phyloP scores from a whole-genome alignment of 2,329 filamentous ascomycete genomes.

The Colletotrichum eleusines region DNA sequence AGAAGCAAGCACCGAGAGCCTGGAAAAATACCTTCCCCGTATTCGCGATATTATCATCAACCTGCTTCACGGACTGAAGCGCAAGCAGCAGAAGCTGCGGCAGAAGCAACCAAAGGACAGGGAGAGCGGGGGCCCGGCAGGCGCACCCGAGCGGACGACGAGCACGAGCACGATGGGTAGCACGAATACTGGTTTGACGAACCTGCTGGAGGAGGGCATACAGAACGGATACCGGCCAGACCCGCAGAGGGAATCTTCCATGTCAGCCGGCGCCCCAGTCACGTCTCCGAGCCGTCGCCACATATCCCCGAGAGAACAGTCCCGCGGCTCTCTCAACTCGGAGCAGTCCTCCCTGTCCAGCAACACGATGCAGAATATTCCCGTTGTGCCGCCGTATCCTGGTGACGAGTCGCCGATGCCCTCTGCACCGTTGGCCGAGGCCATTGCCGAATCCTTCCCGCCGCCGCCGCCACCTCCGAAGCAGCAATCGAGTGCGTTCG shows the following conservation, averaged over 20 bases:
- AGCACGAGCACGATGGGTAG: constrained; percentile 71
- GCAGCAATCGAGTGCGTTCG: constrained; percentile 89
- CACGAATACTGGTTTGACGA: constrained; percentile 68
- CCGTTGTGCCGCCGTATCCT: constrained; percentile 79
- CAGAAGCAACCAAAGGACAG: constrained; percentile 72
- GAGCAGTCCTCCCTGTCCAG: constrained; percentile 79
- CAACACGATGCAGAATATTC: constrained; percentile 79
- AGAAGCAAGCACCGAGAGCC: constrained; percentile 91
- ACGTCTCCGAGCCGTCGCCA: constrained; percentile 62
- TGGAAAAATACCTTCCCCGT: constrained; percentile 92
- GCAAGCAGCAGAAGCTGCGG: constrained; percentile 91
- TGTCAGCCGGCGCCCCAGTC: constrained; percentile 45
- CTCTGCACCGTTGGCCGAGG: constrained; percentile 54
- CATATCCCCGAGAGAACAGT: constrained; percentile 64
- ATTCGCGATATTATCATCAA: constrained; percentile 99
- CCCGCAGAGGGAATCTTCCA: constrained; percentile 43
- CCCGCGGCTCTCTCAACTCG: constrained; percentile 63
- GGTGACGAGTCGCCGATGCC: constrained; percentile 61
- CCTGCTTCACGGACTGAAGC: constrained; percentile 92
- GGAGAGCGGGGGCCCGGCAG: constrained; percentile 57
- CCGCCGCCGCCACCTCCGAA: constrained; percentile 77
- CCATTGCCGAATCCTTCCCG: constrained; percentile 74
- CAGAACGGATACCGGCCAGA: constrained; percentile 64
- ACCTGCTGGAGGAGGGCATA: constrained; percentile 70
- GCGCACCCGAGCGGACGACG: constrained; percentile 62